Evolutionary conservation across 169 alveolate species (phyloP), one percentile per base, ranked within the genome.

Genomic region (Eimeria necatrix): DNA sequence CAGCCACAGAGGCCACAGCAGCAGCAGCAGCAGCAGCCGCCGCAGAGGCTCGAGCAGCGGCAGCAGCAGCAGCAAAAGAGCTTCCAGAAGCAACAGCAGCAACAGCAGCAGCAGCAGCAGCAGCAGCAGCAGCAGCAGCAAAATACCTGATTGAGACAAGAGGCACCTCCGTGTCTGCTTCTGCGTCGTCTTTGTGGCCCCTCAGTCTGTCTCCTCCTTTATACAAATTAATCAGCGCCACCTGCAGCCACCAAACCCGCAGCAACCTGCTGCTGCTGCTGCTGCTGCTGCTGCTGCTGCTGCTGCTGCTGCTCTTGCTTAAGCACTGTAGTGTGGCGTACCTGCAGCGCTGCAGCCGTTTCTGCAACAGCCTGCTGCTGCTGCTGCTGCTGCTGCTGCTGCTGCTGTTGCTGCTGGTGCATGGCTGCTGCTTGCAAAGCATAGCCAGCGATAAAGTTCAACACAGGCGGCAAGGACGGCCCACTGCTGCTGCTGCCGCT

Each of bases 121-220:
- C 76, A 64, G 26, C 76, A 9, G 76, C 41, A 64, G 76, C 76
- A n/a, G 76, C 76, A 64, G 26, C 41, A n/a, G 41, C 18, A n/a
- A 24, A 9, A 8, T n/a, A n/a, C 93, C 93, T 86, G 78, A 86
- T 86, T n/a, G 93, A 86, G 32, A 86, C 80, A n/a, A 86, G 93
- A 18, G 93, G 93, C 64, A n/a, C 83, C 7, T 46, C 53, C 8
- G 52, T 32, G 26, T 73, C 20, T 9, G 9, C 26, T 64, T 86
- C 93, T 2, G 68, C 93, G 64, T 86, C 93, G 68, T 86, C 93
- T 59, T 61, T 86, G 83, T 86, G 93, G 20, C 93, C 93, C 70
- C 93, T 56, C 84, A 86, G 46, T 6, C 93, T 26, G 22, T 86
- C 93, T 41, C 93, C 93, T 4, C 61, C 61, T 41, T 70, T 61